Conservation (phyloP, 163 green algal species). For the Coccomyxa subellipsoidea region DNA sequence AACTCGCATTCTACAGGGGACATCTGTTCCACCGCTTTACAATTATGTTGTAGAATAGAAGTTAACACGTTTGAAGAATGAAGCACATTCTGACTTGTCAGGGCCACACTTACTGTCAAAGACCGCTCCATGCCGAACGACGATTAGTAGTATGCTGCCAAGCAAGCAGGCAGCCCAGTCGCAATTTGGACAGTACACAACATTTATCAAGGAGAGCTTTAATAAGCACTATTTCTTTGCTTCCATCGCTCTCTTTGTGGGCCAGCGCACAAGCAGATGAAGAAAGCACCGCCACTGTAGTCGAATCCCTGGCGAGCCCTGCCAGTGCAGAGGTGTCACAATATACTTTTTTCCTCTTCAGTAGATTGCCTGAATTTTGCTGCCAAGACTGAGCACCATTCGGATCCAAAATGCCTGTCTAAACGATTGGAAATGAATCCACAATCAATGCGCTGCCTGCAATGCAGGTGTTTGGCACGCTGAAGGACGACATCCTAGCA, state of each 20-base stretch:
- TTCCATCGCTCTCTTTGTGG: not conserved
- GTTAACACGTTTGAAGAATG: too few relatives aligned
- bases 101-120: not conserved
- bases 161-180: not conserved
- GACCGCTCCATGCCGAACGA: not conserved
- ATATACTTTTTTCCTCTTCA: too few relatives aligned
- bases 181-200: not conserved
- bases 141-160: not conserved
- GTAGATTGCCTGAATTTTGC: not conserved
- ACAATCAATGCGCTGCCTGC: not conserved
- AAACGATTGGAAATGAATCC: not conserved
- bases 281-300: not conserved
- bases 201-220: not conserved
- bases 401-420: not conserved
- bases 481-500: constrained; percentile 68
- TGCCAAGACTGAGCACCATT: not conserved
- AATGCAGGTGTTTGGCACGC: constrained; percentile 1
- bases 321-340: not conserved
- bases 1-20: not conserved
- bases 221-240: not conserved
- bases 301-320: not conserved
- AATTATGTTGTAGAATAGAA: not conserved
- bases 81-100: not conserved
- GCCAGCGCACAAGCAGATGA: not conserved
- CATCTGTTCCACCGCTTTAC: not conserved